Conservation (phyloP, 2,329 filamentous ascomycete species). For the Calonectria naviculata region DNA sequence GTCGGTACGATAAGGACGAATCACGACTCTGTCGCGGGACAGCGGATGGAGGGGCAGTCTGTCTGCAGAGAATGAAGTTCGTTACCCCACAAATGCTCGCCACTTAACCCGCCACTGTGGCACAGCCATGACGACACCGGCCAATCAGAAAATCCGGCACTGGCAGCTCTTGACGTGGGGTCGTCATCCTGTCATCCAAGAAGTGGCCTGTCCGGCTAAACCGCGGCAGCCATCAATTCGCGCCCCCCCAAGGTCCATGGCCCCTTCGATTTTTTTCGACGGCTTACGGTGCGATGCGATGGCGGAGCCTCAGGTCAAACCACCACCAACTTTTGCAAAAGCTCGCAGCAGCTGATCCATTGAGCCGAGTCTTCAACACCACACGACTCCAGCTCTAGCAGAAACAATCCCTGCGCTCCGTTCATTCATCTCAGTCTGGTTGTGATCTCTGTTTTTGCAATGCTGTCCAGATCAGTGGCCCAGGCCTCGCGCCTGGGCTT, state of each 20-base stretch:
- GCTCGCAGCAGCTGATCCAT: constrained; percentile 24
- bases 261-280: constrained; percentile 42
- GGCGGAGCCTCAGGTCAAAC: constrained; percentile 42
- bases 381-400: constrained; percentile 1
- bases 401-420: constrained; percentile 2
- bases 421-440: background rate
- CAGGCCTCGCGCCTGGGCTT: constrained; percentile 47
- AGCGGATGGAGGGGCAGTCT: constrained; percentile 2
- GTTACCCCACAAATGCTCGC: constrained; percentile 7
- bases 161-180: background rate
- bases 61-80: background rate
- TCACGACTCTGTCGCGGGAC: background rate
- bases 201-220: constrained; percentile 33
- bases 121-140: constrained; percentile 13
- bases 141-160: constrained; percentile 21
- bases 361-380: constrained; percentile 29
- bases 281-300: constrained; percentile 36
- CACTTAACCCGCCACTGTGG: background rate
- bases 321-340: constrained; percentile 6
- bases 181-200: too few species aligned
- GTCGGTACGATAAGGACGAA: background rate
- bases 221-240: constrained; percentile 14
- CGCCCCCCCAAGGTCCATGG: constrained; percentile 20
- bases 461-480: constrained; percentile 50
- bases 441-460: constrained; percentile 43